These are phyloP conservation scores for Euptelea pleiosperma DNA, from an alignment of 164 flowering plant genomes.

Conservation along the genomic window DNA sequence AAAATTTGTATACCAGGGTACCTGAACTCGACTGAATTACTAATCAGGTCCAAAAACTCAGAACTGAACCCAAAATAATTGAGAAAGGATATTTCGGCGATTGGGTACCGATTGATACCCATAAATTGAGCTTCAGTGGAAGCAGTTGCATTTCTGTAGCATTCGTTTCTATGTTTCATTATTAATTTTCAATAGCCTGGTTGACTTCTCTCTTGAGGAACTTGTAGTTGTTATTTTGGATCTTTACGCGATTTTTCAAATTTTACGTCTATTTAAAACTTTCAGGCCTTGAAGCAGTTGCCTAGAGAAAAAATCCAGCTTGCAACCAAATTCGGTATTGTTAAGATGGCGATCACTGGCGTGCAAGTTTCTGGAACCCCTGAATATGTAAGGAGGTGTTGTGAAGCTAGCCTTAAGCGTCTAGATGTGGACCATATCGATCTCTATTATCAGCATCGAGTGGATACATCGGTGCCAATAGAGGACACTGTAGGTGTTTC, in stretches of 20 bases:
- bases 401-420: slow-evolving; percentile 60
- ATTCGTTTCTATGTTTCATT: no score
- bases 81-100: no score
- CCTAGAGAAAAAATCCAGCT: slow-evolving; percentile 23
- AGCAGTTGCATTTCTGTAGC: no score
- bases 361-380: slow-evolving; percentile 40
- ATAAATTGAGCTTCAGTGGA: no score
- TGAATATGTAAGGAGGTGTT: slow-evolving; percentile 56
- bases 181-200: no score
- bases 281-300: slow-evolving; percentile 25
- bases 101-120: no score
- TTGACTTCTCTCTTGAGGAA: no score
- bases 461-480: slow-evolving; percentile 33
- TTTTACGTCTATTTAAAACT: background rate
- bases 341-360: background rate
- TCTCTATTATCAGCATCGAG: slow-evolving; percentile 61
- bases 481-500: slow-evolving; percentile 33
- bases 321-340: slow-evolving; percentile 26
- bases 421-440: slow-evolving; percentile 66
- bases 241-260: background rate
- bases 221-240: background rate
- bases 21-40: no score
- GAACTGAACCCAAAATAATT: no score
- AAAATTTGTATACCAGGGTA: no score
- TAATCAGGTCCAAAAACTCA: no score